phyloP scores from a whole-genome alignment of 805 yeast species.

The Schizosaccharomyces lindneri region DNA sequence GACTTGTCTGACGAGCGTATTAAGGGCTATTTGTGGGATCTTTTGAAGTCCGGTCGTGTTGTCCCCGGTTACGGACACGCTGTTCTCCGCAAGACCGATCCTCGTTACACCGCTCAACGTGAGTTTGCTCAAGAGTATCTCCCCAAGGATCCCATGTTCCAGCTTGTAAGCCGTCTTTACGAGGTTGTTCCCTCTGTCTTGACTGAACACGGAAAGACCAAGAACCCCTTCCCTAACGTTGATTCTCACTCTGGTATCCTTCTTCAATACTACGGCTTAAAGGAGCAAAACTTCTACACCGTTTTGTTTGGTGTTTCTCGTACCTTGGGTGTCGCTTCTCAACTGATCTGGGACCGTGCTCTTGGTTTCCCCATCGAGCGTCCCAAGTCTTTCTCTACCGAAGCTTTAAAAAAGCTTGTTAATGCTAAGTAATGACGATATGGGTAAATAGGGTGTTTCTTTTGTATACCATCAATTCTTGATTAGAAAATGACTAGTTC shows the following conservation, averaged over 20 bases:
- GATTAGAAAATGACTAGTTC: background rate
- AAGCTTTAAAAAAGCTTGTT: slow-evolving; percentile 64
- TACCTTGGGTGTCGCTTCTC: slow-evolving; percentile 56
- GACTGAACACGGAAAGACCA: slow-evolving; percentile 58
- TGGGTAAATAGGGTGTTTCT: background rate
- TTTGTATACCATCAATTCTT: background rate
- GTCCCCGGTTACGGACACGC: slow-evolving; percentile 83
- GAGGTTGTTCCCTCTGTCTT: slow-evolving; percentile 53
- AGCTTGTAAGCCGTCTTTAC: slow-evolving; percentile 39
- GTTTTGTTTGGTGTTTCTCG: slow-evolving; percentile 66
- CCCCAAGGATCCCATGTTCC: slow-evolving; percentile 33
- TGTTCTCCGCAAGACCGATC: slow-evolving; percentile 61
- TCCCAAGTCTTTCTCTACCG: slow-evolving; percentile 80
- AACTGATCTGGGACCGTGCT: slow-evolving; percentile 55
- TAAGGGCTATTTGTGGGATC: slow-evolving; percentile 43
- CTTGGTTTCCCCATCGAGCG: slow-evolving; percentile 61
- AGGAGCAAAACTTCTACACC: slow-evolving; percentile 49
- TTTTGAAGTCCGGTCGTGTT: slow-evolving; percentile 48
- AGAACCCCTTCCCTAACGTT: slow-evolving; percentile 69
- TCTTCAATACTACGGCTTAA: slow-evolving; percentile 57
- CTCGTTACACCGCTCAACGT: slow-evolving; percentile 52
- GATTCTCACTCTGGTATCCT: slow-evolving; percentile 59
- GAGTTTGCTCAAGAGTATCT: slow-evolving; percentile 30
- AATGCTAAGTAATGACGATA: slow-evolving; percentile 5
- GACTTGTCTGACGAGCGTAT: slow-evolving; percentile 24